Evolutionary conservation across 257 asterid genomes (phyloP), one percentile per base, ranked within the genome.

Genomic region (Solanum sitiens): DNA sequence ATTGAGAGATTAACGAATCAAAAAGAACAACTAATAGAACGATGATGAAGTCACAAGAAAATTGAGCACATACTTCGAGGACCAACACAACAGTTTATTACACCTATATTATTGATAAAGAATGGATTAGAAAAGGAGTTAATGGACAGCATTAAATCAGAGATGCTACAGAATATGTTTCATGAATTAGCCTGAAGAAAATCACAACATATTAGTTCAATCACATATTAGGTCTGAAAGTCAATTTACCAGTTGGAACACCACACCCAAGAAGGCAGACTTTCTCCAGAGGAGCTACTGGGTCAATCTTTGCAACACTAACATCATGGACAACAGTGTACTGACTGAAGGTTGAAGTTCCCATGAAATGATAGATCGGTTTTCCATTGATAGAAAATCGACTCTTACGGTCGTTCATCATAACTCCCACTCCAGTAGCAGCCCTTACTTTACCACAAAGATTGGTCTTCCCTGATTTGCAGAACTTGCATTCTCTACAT

Each of bases 351-450:
- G 99, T 97, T 13, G 99, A 97, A 83, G 99, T 96, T 85, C 99
- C 99, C 99, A 97, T 97, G 93, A 96, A 97, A 92, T 97, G 99
- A 87, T 96, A 97, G 83, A 97, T 87, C 18, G 98, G 94, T 83
- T 95, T 97, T 14, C 98, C 98, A 11, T 96, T 93, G 89, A 97
- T 77, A 20, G 99, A 97, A 86, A 97, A 97, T 11, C 99, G 98
- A 92, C 97, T 93, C 90, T 96, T 87, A 77, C 95, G 97, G 79
- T 97, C 99, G 11, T 39, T 96, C 95, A 96, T 88, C 99, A 97
- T 97, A 72, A 97, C 98, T 89, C 99, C 99, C 89, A 89, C 99
- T 90, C 99, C 99, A 21, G 99, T 97, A 80, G 99, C 99, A 25
- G 87, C 59, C 93, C 99, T 95, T 45, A 96, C 99, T 91, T 97